These are phyloP conservation scores for Citrus sinensis DNA, from an alignment of 345 rosid genomes.

Conservation along the genomic window DNA sequence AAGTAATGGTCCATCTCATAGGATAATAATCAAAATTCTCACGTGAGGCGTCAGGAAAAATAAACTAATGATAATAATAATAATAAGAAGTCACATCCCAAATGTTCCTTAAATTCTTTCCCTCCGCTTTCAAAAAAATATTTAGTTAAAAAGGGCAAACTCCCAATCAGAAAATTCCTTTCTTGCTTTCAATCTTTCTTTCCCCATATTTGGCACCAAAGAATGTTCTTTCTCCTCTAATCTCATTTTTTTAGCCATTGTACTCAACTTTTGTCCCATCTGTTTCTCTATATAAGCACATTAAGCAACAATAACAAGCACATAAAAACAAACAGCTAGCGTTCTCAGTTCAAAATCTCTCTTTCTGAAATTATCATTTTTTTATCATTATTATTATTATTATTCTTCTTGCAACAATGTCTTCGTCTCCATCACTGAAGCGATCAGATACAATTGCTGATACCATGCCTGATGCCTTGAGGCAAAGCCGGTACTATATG, in stretches of 20 bases:
- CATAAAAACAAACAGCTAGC: neutral
- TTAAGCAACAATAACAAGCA: conserved; percentile 7
- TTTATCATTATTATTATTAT: neutral
- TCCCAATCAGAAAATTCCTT: conserved; percentile 9
- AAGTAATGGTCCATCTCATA: no score
- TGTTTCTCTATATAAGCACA: conserved; percentile 12
- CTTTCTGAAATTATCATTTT: neutral
- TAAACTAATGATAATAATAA: no score
- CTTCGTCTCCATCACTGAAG: conserved; percentile 37
- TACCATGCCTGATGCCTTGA: conserved; percentile 84
- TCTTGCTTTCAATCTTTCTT: conserved; percentile 6
- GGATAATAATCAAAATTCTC: no score
- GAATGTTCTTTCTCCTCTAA: conserved; percentile 47
- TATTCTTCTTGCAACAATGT: conserved; percentile 26
- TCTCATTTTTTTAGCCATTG: neutral
- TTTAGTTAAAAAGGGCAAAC: neutral
- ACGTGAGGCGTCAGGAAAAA: no score
- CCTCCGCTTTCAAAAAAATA: conserved; percentile 6
- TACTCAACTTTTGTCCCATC: neutral
- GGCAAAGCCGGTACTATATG: conserved; percentile 70
- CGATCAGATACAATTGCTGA: conserved; percentile 69
- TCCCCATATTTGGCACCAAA: conserved; percentile 33
- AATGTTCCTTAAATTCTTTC: conserved; percentile 17
- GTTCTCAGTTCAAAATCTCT: conserved; percentile 17
- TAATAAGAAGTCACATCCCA: neutral